Percentiles rank a stretch among this genome's conserved stretches.
Evolutionary conservation across 2,329 filamentous ascomycete species (phyloP).

Genomic region (Verticillium dahliae): DNA sequence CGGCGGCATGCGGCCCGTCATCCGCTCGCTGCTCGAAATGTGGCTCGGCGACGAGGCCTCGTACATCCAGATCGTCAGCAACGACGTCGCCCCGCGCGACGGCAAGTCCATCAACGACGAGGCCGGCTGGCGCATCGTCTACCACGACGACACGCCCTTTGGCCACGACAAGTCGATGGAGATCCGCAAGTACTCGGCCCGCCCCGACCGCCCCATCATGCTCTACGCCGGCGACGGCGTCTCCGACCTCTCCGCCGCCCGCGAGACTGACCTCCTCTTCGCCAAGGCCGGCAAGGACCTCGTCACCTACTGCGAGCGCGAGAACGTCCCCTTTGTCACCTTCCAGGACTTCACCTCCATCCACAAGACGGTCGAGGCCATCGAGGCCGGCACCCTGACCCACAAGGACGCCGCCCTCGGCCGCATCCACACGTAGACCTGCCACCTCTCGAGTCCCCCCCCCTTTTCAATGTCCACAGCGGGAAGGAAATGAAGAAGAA

Average conservation of each 20-base stretch:
- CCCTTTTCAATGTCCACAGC: not conserved
- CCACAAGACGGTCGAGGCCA: conserved; percentile 66
- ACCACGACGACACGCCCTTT: conserved; percentile 81
- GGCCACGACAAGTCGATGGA: conserved; percentile 97
- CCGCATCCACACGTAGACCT: conserved; percentile 14
- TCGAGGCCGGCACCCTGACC: conserved; percentile 64
- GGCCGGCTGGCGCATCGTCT: conserved; percentile 81
- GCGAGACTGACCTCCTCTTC: conserved; percentile 88
- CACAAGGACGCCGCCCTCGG: conserved; percentile 63
- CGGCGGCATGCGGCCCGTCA: conserved; percentile 88
- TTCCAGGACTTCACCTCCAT: conserved; percentile 84
- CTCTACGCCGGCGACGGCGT: conserved; percentile 96
- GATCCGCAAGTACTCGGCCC: conserved; percentile 76
- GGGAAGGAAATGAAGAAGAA: not conserved
- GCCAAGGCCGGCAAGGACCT: conserved; percentile 89
- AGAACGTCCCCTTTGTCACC: conserved; percentile 79
- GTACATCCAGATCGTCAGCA: conserved; percentile 86
- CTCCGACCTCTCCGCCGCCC: conserved; percentile 83
- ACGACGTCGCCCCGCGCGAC: conserved; percentile 60
- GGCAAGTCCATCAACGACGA: conserved; percentile 71
- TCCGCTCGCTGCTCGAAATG: conserved; percentile 72
- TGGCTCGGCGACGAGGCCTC: conserved; percentile 72
- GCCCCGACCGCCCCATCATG: conserved; percentile 71
- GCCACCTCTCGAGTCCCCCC: not conserved
- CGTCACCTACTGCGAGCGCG: conserved; percentile 76